Evolutionary conservation across 495 filamentous ascomycete genomes (phyloP).

Genomic region (Apodospora peruviana): DNA sequence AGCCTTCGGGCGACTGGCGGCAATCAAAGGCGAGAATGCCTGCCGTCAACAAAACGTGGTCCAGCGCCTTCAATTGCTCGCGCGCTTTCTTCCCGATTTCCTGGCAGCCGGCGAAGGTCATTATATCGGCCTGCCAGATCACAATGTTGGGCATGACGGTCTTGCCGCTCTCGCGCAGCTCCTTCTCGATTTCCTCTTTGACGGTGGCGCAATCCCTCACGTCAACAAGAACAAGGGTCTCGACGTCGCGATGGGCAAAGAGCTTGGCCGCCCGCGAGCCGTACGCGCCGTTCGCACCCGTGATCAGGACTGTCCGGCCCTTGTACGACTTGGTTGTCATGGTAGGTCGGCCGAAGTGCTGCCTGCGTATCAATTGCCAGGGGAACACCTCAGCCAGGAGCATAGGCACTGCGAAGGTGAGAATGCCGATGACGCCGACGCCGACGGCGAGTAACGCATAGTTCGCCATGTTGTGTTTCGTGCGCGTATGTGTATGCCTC

Average conservation of each 20-base stretch:
- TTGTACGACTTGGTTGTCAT: conserved; percentile 16
- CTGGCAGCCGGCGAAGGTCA: conserved; percentile 15
- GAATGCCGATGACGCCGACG: background rate
- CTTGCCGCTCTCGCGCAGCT: conserved; percentile 7
- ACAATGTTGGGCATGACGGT: conserved; percentile 12
- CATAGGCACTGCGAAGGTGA: conserved; percentile 10
- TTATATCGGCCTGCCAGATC: conserved; percentile 21
- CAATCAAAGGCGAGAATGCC: conserved; percentile 21
- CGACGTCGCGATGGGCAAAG: conserved; percentile 15
- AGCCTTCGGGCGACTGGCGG: conserved; percentile 19
- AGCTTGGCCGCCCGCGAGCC: conserved; percentile 21
- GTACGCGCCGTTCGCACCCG: conserved; percentile 22
- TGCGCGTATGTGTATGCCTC: no score
- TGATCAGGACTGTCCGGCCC: conserved; percentile 20
- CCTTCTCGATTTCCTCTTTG: conserved; percentile 15
- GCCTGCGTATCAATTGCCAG: conserved; percentile 7
- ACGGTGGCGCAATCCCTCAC: conserved; percentile 13
- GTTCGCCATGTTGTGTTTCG: no score
- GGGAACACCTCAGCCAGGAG: conserved; percentile 19
- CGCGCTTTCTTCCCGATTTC: conserved; percentile 8
- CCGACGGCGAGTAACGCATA: background rate
- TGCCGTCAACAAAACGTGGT: conserved; percentile 19
- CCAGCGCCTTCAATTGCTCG: conserved; percentile 9
- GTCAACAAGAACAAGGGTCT: conserved; percentile 20
- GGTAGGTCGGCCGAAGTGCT: conserved; percentile 13